Evolutionary conservation across 176 grass and related monocot genomes (phyloP).

Genomic region (Poa pratensis): DNA sequence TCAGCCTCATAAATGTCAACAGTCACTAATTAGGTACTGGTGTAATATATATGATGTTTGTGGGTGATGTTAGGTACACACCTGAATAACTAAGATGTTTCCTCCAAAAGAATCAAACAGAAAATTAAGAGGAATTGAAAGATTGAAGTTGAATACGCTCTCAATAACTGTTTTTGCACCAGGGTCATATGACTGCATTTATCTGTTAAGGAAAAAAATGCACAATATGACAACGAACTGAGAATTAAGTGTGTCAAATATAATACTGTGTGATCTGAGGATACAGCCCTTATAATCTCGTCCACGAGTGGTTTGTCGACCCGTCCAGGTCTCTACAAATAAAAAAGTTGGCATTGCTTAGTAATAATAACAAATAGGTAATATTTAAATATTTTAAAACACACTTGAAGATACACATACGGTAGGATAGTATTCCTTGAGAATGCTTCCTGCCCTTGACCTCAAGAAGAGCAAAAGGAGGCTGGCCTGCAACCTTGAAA

Average conservation of each 20-base stretch:
- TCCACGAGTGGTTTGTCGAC: conserved; percentile 71
- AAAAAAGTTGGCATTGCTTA: conserved; percentile 27
- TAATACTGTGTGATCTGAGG: conserved; percentile 48
- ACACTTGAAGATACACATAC: conserved; percentile 52
- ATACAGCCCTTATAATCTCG: conserved; percentile 93
- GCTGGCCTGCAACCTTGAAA: conserved; percentile 67
- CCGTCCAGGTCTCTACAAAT: conserved; percentile 73
- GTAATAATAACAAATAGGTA: conserved; percentile 19
- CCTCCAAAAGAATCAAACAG: conserved; percentile 88
- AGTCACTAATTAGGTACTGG: conserved; percentile 32
- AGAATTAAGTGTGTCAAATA: conserved; percentile 37
- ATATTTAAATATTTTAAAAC: conserved; percentile 21
- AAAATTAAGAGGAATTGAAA: conserved; percentile 95
- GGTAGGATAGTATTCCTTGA: conserved; percentile 81
- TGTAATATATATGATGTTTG: conserved; percentile 29
- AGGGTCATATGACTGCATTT: conserved; percentile 94
- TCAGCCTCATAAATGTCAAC: conserved; percentile 40
- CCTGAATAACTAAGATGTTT: conserved; percentile 78
- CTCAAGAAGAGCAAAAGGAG: conserved; percentile 87
- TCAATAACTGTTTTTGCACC: conserved; percentile 74
- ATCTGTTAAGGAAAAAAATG: conserved; percentile 57
- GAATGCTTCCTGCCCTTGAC: conserved; percentile 67
- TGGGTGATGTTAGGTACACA: conserved; percentile 36
- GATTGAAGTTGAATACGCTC: conserved; percentile 76
- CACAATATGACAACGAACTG: neutral